Percentiles rank a stretch among this genome's conserved stretches.
Evolutionary conservation across 768 basidiomycete species (phyloP).

Genomic region (Suillus cothurnatus): DNA sequence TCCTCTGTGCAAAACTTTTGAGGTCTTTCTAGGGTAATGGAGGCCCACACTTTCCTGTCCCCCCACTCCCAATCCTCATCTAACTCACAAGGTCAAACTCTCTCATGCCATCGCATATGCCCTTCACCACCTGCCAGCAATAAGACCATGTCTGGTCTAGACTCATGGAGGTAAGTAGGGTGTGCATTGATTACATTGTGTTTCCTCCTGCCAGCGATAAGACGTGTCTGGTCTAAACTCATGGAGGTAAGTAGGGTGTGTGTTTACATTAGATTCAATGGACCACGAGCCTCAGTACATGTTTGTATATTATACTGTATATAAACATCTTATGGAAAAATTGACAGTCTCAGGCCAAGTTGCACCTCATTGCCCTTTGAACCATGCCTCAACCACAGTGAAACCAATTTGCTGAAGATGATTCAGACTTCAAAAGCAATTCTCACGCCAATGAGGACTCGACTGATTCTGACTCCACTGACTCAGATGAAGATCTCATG

Average conservation of each 20-base stretch:
- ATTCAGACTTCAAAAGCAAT: neutral
- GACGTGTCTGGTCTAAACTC: neutral
- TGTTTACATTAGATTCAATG: neutral
- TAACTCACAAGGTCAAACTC: too few species aligned
- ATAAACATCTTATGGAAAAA: neutral
- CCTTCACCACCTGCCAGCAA: neutral
- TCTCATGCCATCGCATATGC: too few species aligned
- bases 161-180: neutral
- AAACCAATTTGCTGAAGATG: neutral
- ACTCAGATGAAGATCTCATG: neutral
- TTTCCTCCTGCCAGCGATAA: neutral
- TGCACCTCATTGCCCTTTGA: neutral
- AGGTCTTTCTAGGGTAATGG: neutral
- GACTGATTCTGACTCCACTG: neutral
- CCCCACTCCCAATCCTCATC: too few species aligned
- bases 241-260: neutral
- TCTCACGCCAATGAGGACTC: neutral
- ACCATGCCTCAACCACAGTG: neutral
- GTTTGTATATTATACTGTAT: neutral
- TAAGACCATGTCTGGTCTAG: neutral
- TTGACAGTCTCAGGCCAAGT: neutral
- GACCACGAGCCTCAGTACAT: neutral
- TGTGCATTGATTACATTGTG: neutral
- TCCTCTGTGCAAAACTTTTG: slow-evolving; percentile 3
- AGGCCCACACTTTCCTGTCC: too few species aligned